Conservation (phyloP, 164 flowering plant genomes). For the Tetracentron sinense region DNA sequence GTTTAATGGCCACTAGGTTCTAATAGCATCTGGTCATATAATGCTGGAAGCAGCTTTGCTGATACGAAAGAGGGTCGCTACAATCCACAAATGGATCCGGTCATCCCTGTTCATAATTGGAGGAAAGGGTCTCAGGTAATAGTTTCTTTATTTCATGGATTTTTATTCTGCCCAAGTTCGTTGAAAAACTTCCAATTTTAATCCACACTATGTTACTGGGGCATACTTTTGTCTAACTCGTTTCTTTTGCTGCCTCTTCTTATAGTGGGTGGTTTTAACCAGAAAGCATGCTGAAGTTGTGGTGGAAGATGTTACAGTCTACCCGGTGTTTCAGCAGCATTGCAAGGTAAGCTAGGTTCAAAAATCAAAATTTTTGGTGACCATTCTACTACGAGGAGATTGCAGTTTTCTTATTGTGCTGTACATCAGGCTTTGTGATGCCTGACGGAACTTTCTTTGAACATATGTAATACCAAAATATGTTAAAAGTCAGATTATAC, state of each 20-base stretch:
- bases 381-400: neutral
- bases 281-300: constrained; percentile 87
- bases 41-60: constrained; percentile 70
- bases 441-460: neutral
- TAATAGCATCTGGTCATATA: constrained; percentile 22
- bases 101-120: constrained; percentile 83
- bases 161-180: neutral
- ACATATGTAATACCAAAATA: no score
- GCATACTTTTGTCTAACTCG: constrained; percentile 1
- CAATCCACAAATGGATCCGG: constrained; percentile 90
- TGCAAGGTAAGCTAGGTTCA: constrained; percentile 82
- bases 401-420: neutral
- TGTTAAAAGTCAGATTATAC: no score
- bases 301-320: constrained; percentile 64
- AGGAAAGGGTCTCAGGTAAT: constrained; percentile 99
- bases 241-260: constrained; percentile 12
- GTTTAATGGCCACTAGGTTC: constrained; percentile 13
- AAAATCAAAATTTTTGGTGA: constrained; percentile 2
- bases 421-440: neutral
- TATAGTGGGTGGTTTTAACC: constrained; percentile 86
- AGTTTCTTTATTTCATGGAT: neutral
- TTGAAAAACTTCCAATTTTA: neutral
- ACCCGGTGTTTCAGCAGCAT: constrained; percentile 71
- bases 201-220: neutral
- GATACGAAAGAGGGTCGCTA: constrained; percentile 92